Base-by-base conservation (phyloP, 1,284 basidiomycete species). In the Phenoliferia sp. region DNA sequence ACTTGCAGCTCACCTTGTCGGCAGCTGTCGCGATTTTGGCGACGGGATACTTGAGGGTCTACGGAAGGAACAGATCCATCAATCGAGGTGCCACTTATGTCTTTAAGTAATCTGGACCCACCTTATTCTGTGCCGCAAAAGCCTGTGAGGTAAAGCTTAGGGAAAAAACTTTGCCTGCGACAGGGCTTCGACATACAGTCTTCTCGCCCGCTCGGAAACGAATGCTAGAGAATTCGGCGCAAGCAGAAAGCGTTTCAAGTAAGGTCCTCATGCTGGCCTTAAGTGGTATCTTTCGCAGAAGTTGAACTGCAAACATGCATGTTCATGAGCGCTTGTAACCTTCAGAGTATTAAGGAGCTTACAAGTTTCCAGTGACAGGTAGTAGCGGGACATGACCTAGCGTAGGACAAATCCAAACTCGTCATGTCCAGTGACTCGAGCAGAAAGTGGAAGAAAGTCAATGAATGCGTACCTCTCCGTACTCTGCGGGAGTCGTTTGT, bases 171-270 rank as follows among this genome's bases (percentile, higher is more conserved):
- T 39, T 17, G 52, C 54, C 15, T n/a, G n/a, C n/a, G n/a, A n/a
- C 52, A 16, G 10, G 19, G 15, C 15, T 19, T 55, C 9, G 33
- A 64, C 71, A 55, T 31, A 59, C 64, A 28, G 57, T 59, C 58
- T 79, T 79, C 61, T 80, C 79, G n/a, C 77, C 79, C n/a, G 70
- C 68, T 34, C 79, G 69, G 52, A 79, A 67, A 9, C 78, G 70
- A 33, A 78, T 67, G n/a, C 75, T 74, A 17, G 62, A 57, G 55
- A 79, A 77, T 64, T 80, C 79, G 10, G 71, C 65, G 3, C 79
- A 77, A n/a, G 64, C 58, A 0, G 73, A 65, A 17, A 80, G 33
- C n/a, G 65, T 61, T n/a, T 71, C 69, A 52, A 77, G 70, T 22
- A 76, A 56, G 2, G 65, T 44, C 3, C 69, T 70, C 69, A 71